Base-by-base conservation (phyloP, 164 flowering plant genomes). In the Vitis labrusca region DNA sequence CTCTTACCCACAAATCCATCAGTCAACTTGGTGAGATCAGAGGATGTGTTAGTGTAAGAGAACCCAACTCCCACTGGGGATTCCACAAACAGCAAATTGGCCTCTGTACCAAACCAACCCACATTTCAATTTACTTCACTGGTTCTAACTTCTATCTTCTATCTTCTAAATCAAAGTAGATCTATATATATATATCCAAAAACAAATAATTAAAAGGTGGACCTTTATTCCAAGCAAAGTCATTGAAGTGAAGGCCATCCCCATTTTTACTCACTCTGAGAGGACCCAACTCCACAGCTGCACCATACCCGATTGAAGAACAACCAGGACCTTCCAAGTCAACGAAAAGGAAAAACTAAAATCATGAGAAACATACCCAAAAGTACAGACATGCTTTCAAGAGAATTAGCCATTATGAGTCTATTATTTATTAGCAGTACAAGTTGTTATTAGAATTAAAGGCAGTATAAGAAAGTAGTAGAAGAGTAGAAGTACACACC, bases 21-120 rank as follows among this genome's bases (percentile, higher is more conserved):
- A 66, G 82, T 78, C 32, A 90, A 50, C 12, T 70, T 74, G 64
- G 73, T 60, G 51, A 87, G 78, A 79, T 90, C 96, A 63, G 85
- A 79, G 51, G 88, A 77, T 32, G 87, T 89, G 74, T 91, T 91
- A 64, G 93, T 84, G 79, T 89, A 87, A 50, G 96, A 91, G 76
- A 91, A 91, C 10, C 93, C 93, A 69, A 91, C 93, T 71, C 96
- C 96, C 63, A 81, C 75, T 17, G 96, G 96, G 6, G 96, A 91
- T 62, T 91, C 96, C 75, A 91, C 72, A 77, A 91, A 91, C n/a
- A 91, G 77, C 73, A 91, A 49, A 75, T 91, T 89, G 30, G 91
- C 91, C 57, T 85, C 96, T 88, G 85, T 82, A 79, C 11, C 14
- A 52, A 10, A 16, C 59, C 61, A 29, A 37, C 15, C 50, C 32